phyloP scores from a whole-genome alignment of 345 rosid genomes.

The Hirschfeldia incana region DNA sequence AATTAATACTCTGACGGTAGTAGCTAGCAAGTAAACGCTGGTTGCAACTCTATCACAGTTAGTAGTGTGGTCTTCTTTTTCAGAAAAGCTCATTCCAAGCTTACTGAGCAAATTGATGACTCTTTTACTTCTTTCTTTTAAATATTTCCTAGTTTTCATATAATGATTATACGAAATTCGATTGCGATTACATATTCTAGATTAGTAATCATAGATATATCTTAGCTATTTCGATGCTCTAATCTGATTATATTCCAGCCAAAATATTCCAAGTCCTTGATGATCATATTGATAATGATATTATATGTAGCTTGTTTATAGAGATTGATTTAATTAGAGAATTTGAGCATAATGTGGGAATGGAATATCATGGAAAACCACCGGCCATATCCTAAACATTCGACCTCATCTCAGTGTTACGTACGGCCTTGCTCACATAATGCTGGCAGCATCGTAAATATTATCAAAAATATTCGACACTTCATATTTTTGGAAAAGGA shows the following conservation, averaged over 20 bases:
- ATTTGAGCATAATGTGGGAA: conserved; percentile 25
- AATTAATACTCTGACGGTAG: conserved; percentile 18
- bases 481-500: background rate
- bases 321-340: conserved; percentile 3
- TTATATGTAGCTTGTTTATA: conserved; percentile 4
- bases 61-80: background rate
- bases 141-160: conserved; percentile 9
- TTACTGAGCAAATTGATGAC: conserved; percentile 31
- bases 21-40: background rate
- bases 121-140: background rate
- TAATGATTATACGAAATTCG: conserved; percentile 24
- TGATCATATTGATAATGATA: conserved; percentile 23
- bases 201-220: background rate
- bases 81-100: conserved; percentile 5
- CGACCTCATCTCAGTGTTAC: conserved; percentile 38
- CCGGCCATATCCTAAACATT: conserved; percentile 41
- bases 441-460: conserved; percentile 25
- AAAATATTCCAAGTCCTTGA: conserved; percentile 6
- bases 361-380: conserved; percentile 29
- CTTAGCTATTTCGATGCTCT: conserved; percentile 1
- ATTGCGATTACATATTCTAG: conserved; percentile 24
- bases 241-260: conserved; percentile 6
- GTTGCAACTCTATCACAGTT: conserved; percentile 3
- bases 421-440: conserved; percentile 35
- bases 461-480: conserved; percentile 6